Conservation (phyloP, 2,329 filamentous ascomycete genomes). For the Pseudocercospora eumusae region DNA sequence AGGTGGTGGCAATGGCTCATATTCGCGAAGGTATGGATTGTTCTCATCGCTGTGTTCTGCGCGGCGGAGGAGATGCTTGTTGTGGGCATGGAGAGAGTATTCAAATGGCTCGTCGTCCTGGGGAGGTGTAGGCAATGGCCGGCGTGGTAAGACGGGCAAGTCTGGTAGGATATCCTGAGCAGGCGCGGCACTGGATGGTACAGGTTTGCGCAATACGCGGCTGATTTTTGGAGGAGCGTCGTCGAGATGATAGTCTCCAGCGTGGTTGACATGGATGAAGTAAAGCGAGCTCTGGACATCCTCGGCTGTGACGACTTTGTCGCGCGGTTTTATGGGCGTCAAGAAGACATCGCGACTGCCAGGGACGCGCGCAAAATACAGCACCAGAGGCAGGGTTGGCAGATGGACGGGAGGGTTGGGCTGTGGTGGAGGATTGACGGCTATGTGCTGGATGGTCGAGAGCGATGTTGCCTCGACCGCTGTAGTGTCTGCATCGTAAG, state of each 20-base stretch:
- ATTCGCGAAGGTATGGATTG: constrained; percentile 32
- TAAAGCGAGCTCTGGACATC: constrained; percentile 88
- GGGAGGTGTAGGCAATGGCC: constrained; percentile 34
- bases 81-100: constrained; percentile 29
- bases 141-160: constrained; percentile 28
- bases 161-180: constrained; percentile 7
- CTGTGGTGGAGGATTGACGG: constrained; percentile 83
- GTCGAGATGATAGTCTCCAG: constrained; percentile 55
- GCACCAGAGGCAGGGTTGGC: constrained; percentile 64
- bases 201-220: constrained; percentile 33
- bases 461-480: constrained; percentile 79
- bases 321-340: constrained; percentile 82
- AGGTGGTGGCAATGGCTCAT: constrained; percentile 17
- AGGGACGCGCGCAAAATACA: constrained; percentile 93
- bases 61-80: constrained; percentile 28
- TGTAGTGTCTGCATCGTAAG: constrained; percentile 32
- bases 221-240: constrained; percentile 18
- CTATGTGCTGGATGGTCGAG: constrained; percentile 74
- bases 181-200: constrained; percentile 13
- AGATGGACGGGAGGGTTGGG: constrained; percentile 73
- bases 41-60: constrained; percentile 28
- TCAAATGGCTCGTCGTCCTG: constrained; percentile 26
- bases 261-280: constrained; percentile 75
- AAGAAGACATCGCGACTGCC: constrained; percentile 91
- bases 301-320: constrained; percentile 83